phyloP scores from a whole-genome alignment of 106 monocot genomes.

The Acorus gramineus region DNA sequence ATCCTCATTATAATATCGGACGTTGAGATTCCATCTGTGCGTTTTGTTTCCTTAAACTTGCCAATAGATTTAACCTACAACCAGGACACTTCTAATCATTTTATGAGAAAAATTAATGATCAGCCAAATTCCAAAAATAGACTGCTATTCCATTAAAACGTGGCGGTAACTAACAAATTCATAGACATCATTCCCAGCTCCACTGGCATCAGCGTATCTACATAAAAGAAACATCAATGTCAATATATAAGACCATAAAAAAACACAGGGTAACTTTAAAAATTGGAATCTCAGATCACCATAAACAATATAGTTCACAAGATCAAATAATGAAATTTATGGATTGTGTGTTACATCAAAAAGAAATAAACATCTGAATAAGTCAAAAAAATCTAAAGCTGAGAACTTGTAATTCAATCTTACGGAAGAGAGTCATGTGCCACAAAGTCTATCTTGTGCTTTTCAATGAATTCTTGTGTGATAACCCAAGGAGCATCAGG shows the following conservation, averaged over 20 bases:
- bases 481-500: conserved; percentile 85
- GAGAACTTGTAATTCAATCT: conserved; percentile 2
- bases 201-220: conserved; percentile 88
- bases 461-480: conserved; percentile 65
- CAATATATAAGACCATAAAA: neutral
- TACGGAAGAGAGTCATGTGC: conserved; percentile 79
- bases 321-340: no score
- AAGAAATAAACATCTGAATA: no score
- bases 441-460: conserved; percentile 71
- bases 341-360: no score
- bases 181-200: conserved; percentile 79
- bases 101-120: neutral
- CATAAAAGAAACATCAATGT: neutral
- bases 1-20: conserved; percentile 92
- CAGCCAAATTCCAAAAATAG: neutral
- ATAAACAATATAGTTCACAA: no score
- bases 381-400: no score
- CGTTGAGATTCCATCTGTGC: conserved; percentile 72
- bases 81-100: neutral
- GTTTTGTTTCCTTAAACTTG: conserved; percentile 82
- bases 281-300: neutral
- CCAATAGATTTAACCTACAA: conserved; percentile 64
- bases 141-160: neutral
- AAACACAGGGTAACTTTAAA: neutral
- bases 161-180: conserved; percentile 53